Conservation (phyloP, 2,329 filamentous ascomycete genomes). For the Thelonectria rubi region DNA sequence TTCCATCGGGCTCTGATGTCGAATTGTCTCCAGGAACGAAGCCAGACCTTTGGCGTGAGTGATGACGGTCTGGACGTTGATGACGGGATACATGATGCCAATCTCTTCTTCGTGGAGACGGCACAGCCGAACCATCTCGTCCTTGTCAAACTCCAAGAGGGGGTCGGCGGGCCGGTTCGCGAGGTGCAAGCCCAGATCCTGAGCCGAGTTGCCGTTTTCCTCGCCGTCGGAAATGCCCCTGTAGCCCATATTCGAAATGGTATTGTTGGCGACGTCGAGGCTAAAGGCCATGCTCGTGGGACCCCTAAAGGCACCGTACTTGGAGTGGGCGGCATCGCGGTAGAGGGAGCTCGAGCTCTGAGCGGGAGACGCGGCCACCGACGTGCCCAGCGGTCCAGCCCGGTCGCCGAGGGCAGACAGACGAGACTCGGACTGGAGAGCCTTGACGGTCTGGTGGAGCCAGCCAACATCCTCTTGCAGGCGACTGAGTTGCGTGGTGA, state of each 20-base stretch:
- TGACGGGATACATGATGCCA: constrained; percentile 89
- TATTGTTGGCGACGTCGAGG: constrained; percentile 86
- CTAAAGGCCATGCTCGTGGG: constrained; percentile 88
- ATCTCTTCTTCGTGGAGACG: constrained; percentile 88
- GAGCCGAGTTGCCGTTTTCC: constrained; percentile 61
- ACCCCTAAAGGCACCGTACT: constrained; percentile 77
- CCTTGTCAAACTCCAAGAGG: constrained; percentile 78
- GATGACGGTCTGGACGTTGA: constrained; percentile 77
- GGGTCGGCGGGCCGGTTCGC: constrained; percentile 69
- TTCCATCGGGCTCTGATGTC: constrained; percentile 46
- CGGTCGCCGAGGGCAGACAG: constrained; percentile 56
- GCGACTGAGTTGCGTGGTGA: constrained; percentile 76
- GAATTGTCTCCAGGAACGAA: constrained; percentile 71
- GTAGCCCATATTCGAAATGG: constrained; percentile 90
- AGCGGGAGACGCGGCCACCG: constrained; percentile 54
- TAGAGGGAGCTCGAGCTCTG: constrained; percentile 51
- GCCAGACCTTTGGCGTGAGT: constrained; percentile 75
- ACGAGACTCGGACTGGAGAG: constrained; percentile 67
- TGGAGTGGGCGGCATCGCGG: constrained; percentile 58
- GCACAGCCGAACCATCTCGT: constrained; percentile 83
- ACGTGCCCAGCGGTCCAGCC: constrained; percentile 46
- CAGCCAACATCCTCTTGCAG: constrained; percentile 87
- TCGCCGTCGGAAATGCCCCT: constrained; percentile 67
- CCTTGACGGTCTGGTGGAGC: constrained; percentile 76
- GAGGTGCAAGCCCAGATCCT: constrained; percentile 32